These are phyloP conservation scores for Ceratobasidium sp. DNA, from an alignment of 1,284 basidiomycete genomes.

Conservation along the genomic window DNA sequence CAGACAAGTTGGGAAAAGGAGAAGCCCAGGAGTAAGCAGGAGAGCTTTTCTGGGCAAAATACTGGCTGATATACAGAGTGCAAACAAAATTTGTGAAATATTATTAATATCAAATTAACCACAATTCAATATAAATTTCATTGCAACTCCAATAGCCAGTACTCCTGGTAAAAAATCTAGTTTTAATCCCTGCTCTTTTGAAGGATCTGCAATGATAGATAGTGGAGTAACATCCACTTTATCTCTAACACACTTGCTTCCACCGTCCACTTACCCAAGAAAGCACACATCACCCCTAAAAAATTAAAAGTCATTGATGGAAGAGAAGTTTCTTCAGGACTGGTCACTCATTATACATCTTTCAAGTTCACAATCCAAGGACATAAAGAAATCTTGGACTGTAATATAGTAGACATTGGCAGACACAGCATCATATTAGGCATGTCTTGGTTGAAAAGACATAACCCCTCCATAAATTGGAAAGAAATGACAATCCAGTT, in stretches of 20 bases:
- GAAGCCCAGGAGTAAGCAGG: background rate
- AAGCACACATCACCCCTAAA: background rate
- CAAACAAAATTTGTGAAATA: background rate
- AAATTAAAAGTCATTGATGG: background rate
- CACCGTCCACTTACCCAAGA: background rate
- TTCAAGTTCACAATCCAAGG: background rate
- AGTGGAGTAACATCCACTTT: background rate
- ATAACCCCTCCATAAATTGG: background rate
- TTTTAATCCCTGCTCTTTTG: background rate
- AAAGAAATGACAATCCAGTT: background rate
- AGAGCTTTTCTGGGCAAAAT: background rate
- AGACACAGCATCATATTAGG: background rate
- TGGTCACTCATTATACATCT: background rate
- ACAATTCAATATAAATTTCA: background rate
- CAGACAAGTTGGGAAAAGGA: constrained; percentile 2
- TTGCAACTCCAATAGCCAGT: background rate
- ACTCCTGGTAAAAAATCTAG: background rate
- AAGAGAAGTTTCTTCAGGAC: background rate
- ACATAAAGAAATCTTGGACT: too few relatives aligned
- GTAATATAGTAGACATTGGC: too few relatives aligned
- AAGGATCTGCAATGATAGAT: background rate
- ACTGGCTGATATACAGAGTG: background rate
- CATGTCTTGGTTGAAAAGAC: background rate
- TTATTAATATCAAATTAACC: background rate
- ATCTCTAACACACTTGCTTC: background rate